Base-by-base conservation (phyloP, 257 asterid genomes). In the Fraxinus cuspidata region DNA sequence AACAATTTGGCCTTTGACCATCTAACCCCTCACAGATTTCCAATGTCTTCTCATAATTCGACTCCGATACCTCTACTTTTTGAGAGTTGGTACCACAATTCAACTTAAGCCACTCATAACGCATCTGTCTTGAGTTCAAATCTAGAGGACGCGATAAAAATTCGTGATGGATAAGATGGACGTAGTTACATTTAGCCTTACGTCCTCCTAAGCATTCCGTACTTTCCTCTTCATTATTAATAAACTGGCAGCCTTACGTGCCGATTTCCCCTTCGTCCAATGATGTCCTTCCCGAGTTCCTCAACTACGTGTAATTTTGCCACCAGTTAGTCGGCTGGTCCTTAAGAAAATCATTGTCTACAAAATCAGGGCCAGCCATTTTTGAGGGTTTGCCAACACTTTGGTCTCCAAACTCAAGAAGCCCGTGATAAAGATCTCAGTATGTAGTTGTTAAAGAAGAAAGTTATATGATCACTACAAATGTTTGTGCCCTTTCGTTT, bases 391-490 rank as follows among this genome's bases (percentile, higher is more conserved):
- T 60, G 32, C 68, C 68, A 60, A 21, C 15, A 21, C 4, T 25
- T 60, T 23, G 68, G 74, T 69, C 74, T 79, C 78, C 82, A 53
- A 78, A 81, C 84, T 85, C 94, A 78, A 81, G 92, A 82, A 78
- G 69, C 85, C 88, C 94, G 91, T 89, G 96, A 86, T 3, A 63
- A 27, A 63, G 69, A 63, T 63, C 69, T 27, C 19, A 60, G 11
- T 25, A 6, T 58, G 7, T 25, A 58, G 71, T 42, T 77, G 79
- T 53, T 16, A 65, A 40, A 16, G 58, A 51, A 53, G 66, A 58
- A 21, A 8, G 8, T 18, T 56, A 56, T 56, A 53, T 53, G 64
- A 53, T 19, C 27, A 56, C 65, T 21, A 27, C 34, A 63, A 27
- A 25, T 63, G 18, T 25, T 0, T 7, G 34, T 25, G 19, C 15